Base-by-base conservation (phyloP, 2,329 filamentous ascomycete species). In the Chaetomium strumarium region DNA sequence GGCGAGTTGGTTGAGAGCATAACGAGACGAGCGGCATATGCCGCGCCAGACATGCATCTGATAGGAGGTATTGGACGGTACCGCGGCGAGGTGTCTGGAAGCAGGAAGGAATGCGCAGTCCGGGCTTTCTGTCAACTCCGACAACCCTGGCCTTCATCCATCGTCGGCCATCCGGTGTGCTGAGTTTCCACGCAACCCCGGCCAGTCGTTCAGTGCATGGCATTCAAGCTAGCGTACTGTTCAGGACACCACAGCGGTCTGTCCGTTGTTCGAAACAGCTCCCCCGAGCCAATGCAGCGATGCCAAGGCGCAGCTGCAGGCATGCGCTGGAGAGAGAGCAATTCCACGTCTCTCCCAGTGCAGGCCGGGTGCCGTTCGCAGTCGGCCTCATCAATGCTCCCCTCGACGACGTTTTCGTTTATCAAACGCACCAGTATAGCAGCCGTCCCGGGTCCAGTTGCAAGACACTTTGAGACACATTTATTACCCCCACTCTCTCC, bases 1-100 rank as follows among this genome's bases (percentile, higher is more conserved):
- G 24, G 24, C 24, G 4, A 3, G 16, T 2, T 14, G 11, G 16
- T 14, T 19, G 9, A 53, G 19, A 37, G 55, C 52, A 55, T 55
- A 44, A 54, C 43, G 36, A 17, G 44, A n/a, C n/a, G 42, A 19
- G 40, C 55, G 55, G 55, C 55, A 53, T 47, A 52, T 34, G 44
- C 49, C 31, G n/a, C 24, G 24, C 24, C 24, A 24, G 24, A 24
- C 4, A 24, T 24, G 24, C 24, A 7, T 24, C 4, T 4, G 24
- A 24, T 24, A 24, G 4, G n/a, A n/a, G n/a, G n/a, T n/a, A n/a
- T n/a, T 33, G 12, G 31, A 33, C 31, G 31, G 8, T 7, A 33
- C 33, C 12, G 33, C 5, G 33, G 11, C 5, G 3, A 2, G 8
- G 10, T 9, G 36, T 24, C 24, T 34, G 16, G 20, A 36, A 33